Evolutionary conservation across 164 flowering plant species (phyloP).

Genomic region (Annona cherimola): DNA sequence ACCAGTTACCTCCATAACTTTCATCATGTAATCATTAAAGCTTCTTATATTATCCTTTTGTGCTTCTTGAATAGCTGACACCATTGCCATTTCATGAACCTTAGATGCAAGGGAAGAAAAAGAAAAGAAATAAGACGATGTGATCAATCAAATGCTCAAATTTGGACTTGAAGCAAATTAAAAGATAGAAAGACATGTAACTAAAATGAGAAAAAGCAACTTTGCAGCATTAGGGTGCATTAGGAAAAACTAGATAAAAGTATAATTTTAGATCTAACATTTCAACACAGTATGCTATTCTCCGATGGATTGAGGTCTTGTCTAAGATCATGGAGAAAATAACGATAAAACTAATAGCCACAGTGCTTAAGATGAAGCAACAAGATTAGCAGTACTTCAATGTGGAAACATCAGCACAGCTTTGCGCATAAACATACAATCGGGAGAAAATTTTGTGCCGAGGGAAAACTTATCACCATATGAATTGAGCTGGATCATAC

Average conservation of each 20-base stretch:
- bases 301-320: background rate
- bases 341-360: background rate
- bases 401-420: background rate
- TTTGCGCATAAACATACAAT: background rate
- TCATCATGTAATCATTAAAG: constrained; percentile 89
- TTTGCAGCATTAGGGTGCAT: background rate
- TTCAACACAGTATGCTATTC: background rate
- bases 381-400: background rate
- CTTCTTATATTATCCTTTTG: constrained; percentile 90
- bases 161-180: background rate
- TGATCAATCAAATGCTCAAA: background rate
- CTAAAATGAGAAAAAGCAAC: background rate
- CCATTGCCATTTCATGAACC: constrained; percentile 99
- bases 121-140: background rate
- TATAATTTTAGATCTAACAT: background rate
- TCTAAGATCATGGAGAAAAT: background rate
- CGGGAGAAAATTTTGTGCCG: background rate
- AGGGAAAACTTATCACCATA: background rate
- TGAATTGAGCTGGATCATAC: background rate
- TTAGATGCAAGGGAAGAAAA: constrained; percentile 18
- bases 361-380: background rate
- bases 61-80: constrained; percentile 94
- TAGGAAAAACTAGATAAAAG: background rate
- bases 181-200: background rate
- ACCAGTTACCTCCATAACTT: constrained; percentile 68